Conservation (phyloP, 1,284 basidiomycete genomes). For the Apiotrichum siamense region DNA sequence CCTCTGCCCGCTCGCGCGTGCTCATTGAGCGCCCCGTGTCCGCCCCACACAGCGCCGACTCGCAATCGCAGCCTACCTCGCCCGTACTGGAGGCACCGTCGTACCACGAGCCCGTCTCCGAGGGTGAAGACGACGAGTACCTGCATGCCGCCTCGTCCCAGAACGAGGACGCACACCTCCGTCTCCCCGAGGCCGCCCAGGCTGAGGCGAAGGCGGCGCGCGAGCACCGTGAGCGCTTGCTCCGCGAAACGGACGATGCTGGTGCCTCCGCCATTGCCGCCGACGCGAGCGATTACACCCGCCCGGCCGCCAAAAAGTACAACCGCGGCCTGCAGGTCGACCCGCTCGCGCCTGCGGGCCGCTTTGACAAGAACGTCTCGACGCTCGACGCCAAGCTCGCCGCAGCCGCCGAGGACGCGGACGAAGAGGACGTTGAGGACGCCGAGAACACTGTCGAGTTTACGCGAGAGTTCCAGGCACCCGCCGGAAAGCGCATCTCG, state of each 20-base stretch:
- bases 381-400: constrained; percentile 50
- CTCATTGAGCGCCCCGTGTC: constrained; percentile 65
- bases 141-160: constrained; percentile 57
- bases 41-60: constrained; percentile 35
- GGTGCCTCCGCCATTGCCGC: constrained; percentile 46
- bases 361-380: constrained; percentile 64
- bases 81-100: constrained; percentile 36
- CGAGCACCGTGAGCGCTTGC: constrained; percentile 70
- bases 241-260: constrained; percentile 48
- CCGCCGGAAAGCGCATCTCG: constrained; percentile 81
- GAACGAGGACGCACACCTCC: constrained; percentile 65
- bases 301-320: constrained; percentile 25
- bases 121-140: constrained; percentile 69
- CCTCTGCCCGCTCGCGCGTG: constrained; percentile 60
- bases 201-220: constrained; percentile 76
- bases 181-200: constrained; percentile 63
- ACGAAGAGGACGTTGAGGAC: constrained; percentile 36
- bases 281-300: constrained; percentile 15
- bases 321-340: constrained; percentile 62
- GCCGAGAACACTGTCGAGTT: constrained; percentile 42
- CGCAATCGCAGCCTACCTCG: constrained; percentile 45
- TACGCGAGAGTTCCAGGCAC: constrained; percentile 69
- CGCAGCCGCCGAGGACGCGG: constrained; percentile 49
- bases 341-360: constrained; percentile 71
- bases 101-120: constrained; percentile 81